Conservation (phyloP, 495 filamentous ascomycete genomes). For the Xylaria longipes region DNA sequence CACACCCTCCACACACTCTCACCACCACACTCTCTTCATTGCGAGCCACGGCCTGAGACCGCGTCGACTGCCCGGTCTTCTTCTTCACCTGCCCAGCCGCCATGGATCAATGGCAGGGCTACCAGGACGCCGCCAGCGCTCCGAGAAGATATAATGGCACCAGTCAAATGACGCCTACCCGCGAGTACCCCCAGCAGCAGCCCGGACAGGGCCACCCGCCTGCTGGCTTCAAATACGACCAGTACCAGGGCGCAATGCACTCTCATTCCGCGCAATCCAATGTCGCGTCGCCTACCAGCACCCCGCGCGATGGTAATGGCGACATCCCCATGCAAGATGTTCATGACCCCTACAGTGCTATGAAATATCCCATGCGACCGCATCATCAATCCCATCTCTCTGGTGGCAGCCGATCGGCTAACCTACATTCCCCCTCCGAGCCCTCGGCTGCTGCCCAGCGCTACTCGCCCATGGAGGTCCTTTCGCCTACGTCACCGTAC, state of each 20-base stretch:
- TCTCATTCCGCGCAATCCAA: slow-evolving; percentile 62
- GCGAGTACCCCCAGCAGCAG: slow-evolving; percentile 50
- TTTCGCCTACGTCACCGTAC: slow-evolving; percentile 64
- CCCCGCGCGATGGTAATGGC: slow-evolving; percentile 76
- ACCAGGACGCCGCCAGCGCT: slow-evolving; percentile 52
- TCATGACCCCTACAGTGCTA: slow-evolving; percentile 76
- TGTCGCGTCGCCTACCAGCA: slow-evolving; percentile 68
- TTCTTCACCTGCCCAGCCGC: slow-evolving; percentile 37
- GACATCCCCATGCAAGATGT: slow-evolving; percentile 94
- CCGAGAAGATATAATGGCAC: slow-evolving; percentile 58
- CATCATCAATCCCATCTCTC: slow-evolving; percentile 67
- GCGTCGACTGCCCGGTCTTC: slow-evolving; percentile 17
- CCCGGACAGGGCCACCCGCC: slow-evolving; percentile 64
- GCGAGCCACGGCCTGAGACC: slow-evolving; percentile 11
- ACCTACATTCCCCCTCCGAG: slow-evolving; percentile 69
- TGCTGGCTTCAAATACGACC: slow-evolving; percentile 74
- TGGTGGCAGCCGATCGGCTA: slow-evolving; percentile 45
- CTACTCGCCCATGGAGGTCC: slow-evolving; percentile 92
- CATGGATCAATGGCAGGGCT: slow-evolving; percentile 66
- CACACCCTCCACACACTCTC: slow-evolving; percentile 16
- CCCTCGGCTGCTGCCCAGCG: slow-evolving; percentile 84
- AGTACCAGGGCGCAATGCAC: slow-evolving; percentile 67
- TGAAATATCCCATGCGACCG: slow-evolving; percentile 79
- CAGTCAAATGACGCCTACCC: slow-evolving; percentile 51
- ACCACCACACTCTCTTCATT: slow-evolving; percentile 22